Conservation (phyloP, 257 asterid species). For the Salvia rosmarinus region DNA sequence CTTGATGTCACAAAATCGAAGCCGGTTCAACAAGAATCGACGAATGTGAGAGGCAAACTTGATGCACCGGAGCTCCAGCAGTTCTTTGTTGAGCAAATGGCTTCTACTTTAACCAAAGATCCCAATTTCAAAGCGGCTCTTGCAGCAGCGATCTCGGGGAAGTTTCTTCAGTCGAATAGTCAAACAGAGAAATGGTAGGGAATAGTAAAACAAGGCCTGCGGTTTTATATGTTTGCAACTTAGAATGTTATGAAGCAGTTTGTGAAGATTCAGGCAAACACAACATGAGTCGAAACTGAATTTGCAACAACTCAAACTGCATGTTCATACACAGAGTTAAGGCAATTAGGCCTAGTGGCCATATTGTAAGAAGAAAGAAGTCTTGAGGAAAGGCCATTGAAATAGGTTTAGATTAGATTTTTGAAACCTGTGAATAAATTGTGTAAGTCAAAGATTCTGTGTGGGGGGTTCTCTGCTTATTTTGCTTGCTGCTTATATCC, state of each 20-base stretch:
- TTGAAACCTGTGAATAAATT: conserved; percentile 29
- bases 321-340: not conserved
- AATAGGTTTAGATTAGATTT: conserved; percentile 20
- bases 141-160: conserved; percentile 96
- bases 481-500: not conserved
- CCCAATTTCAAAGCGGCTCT: conserved; percentile 87
- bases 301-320: not conserved
- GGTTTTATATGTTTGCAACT: not conserved
- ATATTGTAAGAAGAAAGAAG: not conserved
- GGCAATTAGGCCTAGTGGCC: not conserved
- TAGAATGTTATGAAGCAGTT: not conserved
- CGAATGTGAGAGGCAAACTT: conserved; percentile 29
- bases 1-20: conserved; percentile 59
- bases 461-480: conserved; percentile 4
- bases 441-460: conserved; percentile 12
- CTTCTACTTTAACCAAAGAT: conserved; percentile 81
- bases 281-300: not conserved
- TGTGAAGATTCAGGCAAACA: conserved; percentile 20
- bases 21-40: conserved; percentile 34
- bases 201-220: not conserved
- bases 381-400: conserved; percentile 4
- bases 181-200: conserved; percentile 41
- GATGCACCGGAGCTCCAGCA: conserved; percentile 59
- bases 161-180: conserved; percentile 56
- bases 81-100: conserved; percentile 82